Percentiles rank a stretch among this genome's conserved stretches.
Evolutionary conservation across 106 monocot species (phyloP).

Genomic region (Phalaenopsis aphrodite): DNA sequence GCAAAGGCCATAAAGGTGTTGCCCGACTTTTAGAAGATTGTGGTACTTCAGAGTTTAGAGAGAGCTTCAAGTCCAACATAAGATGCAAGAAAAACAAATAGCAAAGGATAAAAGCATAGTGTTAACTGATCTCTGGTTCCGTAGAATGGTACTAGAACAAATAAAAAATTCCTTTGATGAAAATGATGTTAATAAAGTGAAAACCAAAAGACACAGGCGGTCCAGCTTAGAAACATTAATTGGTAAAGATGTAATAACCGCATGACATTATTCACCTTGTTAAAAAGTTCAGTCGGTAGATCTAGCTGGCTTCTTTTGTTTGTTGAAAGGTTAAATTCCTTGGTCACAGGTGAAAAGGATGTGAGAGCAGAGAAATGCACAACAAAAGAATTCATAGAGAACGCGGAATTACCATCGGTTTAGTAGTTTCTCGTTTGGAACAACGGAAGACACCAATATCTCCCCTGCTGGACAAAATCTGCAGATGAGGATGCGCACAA

Average conservation of each 20-base stretch:
- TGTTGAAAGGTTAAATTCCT: conserved; percentile 24
- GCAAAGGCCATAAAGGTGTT: neutral
- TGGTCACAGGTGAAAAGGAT: neutral
- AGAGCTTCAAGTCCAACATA: conserved; percentile 16
- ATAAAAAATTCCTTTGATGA: too few species aligned
- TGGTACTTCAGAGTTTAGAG: conserved; percentile 5
- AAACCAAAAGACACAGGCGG: too few species aligned
- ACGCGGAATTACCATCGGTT: conserved; percentile 5
- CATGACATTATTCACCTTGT: conserved; percentile 17
- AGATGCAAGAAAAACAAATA: neutral
- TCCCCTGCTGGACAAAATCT: conserved; percentile 24
- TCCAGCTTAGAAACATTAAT: too few species aligned
- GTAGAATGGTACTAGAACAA: neutral
- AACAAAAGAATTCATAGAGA: neutral
- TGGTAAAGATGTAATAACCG: neutral
- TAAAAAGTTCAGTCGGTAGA: conserved; percentile 25
- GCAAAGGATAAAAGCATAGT: neutral
- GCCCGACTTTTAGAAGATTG: conserved; percentile 1
- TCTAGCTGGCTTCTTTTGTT: conserved; percentile 21
- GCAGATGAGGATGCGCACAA: neutral
- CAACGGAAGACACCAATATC: conserved; percentile 27
- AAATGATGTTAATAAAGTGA: too few species aligned
- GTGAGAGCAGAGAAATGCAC: neutral
- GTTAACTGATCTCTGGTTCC: neutral
- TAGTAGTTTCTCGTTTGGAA: conserved; percentile 19